phyloP scores from a whole-genome alignment of 345 rosid species.

The Carallia pectinifolia region DNA sequence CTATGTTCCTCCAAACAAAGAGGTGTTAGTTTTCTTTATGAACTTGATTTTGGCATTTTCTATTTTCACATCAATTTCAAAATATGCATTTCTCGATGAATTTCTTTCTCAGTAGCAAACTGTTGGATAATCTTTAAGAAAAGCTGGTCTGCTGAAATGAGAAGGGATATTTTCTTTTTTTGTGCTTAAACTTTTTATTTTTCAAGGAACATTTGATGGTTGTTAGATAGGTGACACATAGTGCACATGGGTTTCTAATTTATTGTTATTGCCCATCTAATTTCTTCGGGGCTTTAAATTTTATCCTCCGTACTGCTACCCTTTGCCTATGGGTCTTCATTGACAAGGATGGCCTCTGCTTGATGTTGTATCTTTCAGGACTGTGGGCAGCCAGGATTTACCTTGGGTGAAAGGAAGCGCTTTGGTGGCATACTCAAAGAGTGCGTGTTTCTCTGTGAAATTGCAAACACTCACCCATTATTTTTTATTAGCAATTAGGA shows the following conservation, averaged over 20 bases:
- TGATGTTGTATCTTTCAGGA: constrained; percentile 50
- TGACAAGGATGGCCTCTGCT: constrained; percentile 9
- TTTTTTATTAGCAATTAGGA: constrained; percentile 3
- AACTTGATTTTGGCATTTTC: constrained; percentile 14
- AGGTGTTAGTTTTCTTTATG: constrained; percentile 41
- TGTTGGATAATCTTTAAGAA: not conserved
- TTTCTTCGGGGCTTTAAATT: not conserved
- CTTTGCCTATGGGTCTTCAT: not conserved
- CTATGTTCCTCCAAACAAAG: constrained; percentile 82
- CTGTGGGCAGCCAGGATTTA: constrained; percentile 94
- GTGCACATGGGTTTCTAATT: not conserved
- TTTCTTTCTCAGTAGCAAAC: constrained; percentile 7
- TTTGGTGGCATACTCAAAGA: constrained; percentile 72
- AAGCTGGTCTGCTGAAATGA: constrained; percentile 12
- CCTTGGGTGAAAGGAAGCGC: constrained; percentile 85
- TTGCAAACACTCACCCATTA: not conserved
- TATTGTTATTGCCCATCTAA: not conserved
- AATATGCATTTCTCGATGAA: constrained; percentile 2
- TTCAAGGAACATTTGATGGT: not conserved
- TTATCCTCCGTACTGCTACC: not conserved
- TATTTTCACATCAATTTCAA: not conserved
- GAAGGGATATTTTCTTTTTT: not conserved
- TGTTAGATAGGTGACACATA: not conserved
- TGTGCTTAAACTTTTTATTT: not conserved
- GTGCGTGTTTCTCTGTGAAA: constrained; percentile 35